A percentile compares a stretch with the other conserved stretches of the same genome.
phyloP scores from a whole-genome alignment of 148 eudicot genomes.

The Polygonum aviculare region DNA sequence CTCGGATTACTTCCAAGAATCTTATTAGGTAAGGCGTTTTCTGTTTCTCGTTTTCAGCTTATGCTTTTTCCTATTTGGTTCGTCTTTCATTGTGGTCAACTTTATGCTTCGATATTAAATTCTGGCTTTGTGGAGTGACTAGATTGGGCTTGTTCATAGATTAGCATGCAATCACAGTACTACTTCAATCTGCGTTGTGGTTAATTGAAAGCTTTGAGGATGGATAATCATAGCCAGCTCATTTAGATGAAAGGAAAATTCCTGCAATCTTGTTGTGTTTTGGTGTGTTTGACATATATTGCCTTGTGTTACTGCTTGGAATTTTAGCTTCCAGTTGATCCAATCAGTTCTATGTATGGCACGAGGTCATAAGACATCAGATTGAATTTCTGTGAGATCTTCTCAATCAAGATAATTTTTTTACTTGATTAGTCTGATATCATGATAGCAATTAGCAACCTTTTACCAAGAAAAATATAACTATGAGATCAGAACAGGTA shows the following conservation, averaged over 20 bases:
- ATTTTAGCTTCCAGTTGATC: not conserved
- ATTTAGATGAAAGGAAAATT: not conserved
- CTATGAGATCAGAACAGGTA: not conserved
- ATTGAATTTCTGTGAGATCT: not conserved
- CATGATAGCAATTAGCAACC: not conserved
- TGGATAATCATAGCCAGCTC: not conserved
- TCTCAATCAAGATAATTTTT: not conserved
- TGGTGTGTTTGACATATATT: not conserved
- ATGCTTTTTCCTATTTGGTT: not conserved
- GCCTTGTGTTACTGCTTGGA: not conserved
- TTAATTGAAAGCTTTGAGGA: not conserved
- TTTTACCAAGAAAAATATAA: not conserved
- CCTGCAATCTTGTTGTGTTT: not conserved
- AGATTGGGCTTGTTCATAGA: not conserved
- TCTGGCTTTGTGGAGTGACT: not conserved
- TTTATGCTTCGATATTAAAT: not conserved
- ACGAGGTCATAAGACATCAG: not conserved
- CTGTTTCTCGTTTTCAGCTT: not conserved
- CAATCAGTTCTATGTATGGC: not conserved
- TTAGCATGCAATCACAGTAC: not conserved
- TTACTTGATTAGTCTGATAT: not conserved
- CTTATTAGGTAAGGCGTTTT: constrained; percentile 59
- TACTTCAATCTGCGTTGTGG: not conserved
- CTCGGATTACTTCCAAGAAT: constrained; percentile 93
- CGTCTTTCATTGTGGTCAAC: not conserved